phyloP scores from a whole-genome alignment of 495 filamentous ascomycete genomes.

The Talaromyces stipitatus region DNA sequence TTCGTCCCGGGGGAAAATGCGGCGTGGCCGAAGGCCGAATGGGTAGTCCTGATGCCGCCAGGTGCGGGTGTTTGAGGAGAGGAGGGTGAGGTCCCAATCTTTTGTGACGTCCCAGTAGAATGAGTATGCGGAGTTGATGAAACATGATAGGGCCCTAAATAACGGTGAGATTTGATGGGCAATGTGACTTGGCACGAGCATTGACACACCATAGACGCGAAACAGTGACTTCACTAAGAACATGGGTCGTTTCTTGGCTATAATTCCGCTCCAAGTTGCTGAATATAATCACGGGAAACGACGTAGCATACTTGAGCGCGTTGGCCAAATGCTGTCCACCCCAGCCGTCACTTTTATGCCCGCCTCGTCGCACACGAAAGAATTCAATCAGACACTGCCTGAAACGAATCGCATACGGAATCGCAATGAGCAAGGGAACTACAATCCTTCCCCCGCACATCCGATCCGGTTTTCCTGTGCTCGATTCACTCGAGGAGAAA shows the following conservation, averaged over 20 bases:
- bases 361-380: constrained; percentile 52
- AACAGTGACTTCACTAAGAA: constrained; percentile 48
- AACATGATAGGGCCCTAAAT: constrained; percentile 50
- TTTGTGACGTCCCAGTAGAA: constrained; percentile 98
- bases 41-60: constrained; percentile 55
- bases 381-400: constrained; percentile 91
- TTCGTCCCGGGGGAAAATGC: constrained; percentile 58
- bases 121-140: constrained; percentile 79
- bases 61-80: constrained; percentile 43
- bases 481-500: constrained; percentile 54
- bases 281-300: constrained; percentile 85
- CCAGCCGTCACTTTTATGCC: constrained; percentile 46
- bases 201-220: constrained; percentile 47
- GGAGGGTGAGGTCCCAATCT: constrained; percentile 94
- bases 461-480: constrained; percentile 74
- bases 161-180: too few species aligned
- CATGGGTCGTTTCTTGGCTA: constrained; percentile 42
- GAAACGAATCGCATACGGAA: constrained; percentile 78
- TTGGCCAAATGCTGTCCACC: constrained; percentile 85
- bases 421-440: constrained; percentile 71
- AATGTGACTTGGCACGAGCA: background rate
- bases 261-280: constrained; percentile 65
- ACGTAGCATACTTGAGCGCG: constrained; percentile 82
- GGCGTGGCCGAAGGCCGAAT: constrained; percentile 66
- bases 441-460: constrained; percentile 66